Evolutionary conservation across 2,329 filamentous ascomycete genomes (phyloP).

Genomic region (Microascus cirrosus): DNA sequence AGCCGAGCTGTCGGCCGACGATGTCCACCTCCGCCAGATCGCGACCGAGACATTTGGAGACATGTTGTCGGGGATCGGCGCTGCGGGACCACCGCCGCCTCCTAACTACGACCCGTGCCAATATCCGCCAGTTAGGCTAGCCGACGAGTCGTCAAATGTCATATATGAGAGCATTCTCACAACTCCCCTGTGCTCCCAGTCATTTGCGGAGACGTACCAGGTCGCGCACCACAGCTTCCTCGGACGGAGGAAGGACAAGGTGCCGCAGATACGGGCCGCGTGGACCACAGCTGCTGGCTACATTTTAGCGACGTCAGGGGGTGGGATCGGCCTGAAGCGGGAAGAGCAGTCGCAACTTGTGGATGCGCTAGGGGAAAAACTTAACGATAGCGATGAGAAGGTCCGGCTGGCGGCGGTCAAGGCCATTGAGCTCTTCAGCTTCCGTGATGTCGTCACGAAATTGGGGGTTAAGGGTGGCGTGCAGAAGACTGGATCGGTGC

Average conservation of each 20-base stretch:
- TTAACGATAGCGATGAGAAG: constrained; percentile 81
- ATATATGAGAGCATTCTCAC: constrained; percentile 55
- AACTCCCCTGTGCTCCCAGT: constrained; percentile 75
- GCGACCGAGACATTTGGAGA: constrained; percentile 93
- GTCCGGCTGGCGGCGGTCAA: constrained; percentile 85
- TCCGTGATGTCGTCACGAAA: constrained; percentile 71
- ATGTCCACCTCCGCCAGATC: constrained; percentile 71
- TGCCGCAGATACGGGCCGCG: constrained; percentile 65
- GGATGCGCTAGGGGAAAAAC: constrained; percentile 63
- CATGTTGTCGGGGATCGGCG: constrained; percentile 86
- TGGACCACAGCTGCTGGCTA: constrained; percentile 80
- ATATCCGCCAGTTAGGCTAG: constrained; percentile 66
- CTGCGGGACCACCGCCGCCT: constrained; percentile 70
- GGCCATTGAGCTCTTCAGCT: constrained; percentile 68
- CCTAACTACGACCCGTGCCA: constrained; percentile 67
- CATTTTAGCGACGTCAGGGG: constrained; percentile 83
- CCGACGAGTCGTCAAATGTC: constrained; percentile 41
- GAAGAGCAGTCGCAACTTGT: constrained; percentile 72
- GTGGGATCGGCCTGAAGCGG: constrained; percentile 75
- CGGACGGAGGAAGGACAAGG: constrained; percentile 78
- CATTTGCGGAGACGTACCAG: constrained; percentile 75
- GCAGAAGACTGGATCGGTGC: constrained; percentile 62
- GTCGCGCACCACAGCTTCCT: constrained; percentile 76
- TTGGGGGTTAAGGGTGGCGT: constrained; percentile 68
- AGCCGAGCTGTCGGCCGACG: constrained; percentile 83